phyloP scores from a whole-genome alignment of 1,139 yeast species.

The Suhomyces coccinellae region DNA sequence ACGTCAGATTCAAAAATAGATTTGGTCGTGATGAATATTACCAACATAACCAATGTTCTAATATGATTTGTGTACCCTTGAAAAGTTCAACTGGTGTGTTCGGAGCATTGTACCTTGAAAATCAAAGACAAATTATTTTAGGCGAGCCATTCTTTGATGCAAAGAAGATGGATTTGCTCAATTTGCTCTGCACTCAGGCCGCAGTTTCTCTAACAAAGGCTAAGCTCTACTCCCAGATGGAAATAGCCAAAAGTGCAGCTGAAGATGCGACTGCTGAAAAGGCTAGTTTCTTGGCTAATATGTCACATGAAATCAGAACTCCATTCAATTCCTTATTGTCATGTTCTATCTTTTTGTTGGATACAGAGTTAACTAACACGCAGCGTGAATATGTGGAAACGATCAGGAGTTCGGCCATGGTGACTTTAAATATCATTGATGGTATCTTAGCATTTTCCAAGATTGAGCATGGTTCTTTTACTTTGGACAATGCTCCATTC shows the following conservation, averaged over 20 bases:
- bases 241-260: conserved; percentile 54
- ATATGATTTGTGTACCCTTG: conserved; percentile 51
- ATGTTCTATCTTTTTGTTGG: conserved; percentile 54
- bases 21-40: conserved; percentile 46
- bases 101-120: conserved; percentile 54
- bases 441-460: conserved; percentile 59
- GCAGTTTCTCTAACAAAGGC: conserved; percentile 55
- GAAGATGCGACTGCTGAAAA: conserved; percentile 62
- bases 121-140: conserved; percentile 17
- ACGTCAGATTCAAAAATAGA: conserved; percentile 34
- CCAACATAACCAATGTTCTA: conserved; percentile 32
- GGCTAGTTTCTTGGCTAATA: conserved; percentile 59
- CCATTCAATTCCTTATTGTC: conserved; percentile 59
- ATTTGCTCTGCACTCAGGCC: conserved; percentile 53
- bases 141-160: conserved; percentile 27
- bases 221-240: conserved; percentile 50
- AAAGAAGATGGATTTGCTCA: conserved; percentile 43
- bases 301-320: conserved; percentile 61
- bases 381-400: conserved; percentile 59
- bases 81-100: conserved; percentile 42
- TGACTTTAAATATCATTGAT: conserved; percentile 55
- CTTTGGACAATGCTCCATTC: conserved; percentile 49
- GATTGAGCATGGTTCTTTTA: conserved; percentile 56
- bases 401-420: conserved; percentile 52
- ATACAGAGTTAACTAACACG: conserved; percentile 46